These are phyloP conservation scores for Termitomyces sp. DNA, from an alignment of 768 basidiomycete species.

Conservation along the genomic window DNA sequence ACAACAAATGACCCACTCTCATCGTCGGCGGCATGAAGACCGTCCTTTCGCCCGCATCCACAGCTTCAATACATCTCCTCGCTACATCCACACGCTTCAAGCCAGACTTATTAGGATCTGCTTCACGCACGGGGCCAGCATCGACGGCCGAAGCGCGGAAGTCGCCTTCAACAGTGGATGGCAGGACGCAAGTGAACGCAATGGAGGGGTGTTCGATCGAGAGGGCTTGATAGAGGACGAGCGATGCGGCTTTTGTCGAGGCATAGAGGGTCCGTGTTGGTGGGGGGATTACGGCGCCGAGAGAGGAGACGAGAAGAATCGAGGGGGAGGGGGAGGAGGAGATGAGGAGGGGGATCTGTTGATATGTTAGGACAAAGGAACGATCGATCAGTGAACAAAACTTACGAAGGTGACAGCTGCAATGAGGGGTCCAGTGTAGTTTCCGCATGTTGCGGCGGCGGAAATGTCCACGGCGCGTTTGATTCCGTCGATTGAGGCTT, in stretches of 20 bases:
- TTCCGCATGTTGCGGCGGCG: conserved; percentile 49
- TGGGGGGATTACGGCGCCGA: conserved; percentile 76
- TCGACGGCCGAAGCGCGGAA: conserved; percentile 83
- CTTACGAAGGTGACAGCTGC: conserved; percentile 69
- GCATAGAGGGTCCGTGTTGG: conserved; percentile 84
- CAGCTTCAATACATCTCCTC: conserved; percentile 47
- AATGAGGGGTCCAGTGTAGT: conserved; percentile 66
- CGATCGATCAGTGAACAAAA: conserved; percentile 3
- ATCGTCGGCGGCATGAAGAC: conserved; percentile 53
- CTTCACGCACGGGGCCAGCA: conserved; percentile 35
- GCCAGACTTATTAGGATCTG: conserved; percentile 51
- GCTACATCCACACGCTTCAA: conserved; percentile 60
- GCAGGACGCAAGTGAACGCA: conserved; percentile 55
- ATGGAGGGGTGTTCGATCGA: conserved; percentile 76
- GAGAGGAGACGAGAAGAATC: conserved; percentile 72
- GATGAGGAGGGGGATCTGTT: conserved; percentile 71
- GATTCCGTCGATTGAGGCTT: conserved; percentile 50
- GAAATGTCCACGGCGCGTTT: conserved; percentile 53
- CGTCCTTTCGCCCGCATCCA: conserved; percentile 50
- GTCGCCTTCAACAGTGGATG: conserved; percentile 67
- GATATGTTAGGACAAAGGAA: background rate
- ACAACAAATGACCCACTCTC: conserved; percentile 46
- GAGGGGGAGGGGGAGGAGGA: conserved; percentile 62
- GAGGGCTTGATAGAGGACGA: conserved; percentile 72
- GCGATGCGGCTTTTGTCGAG: conserved; percentile 76